Conservation (phyloP, 768 basidiomycete genomes). For the Lactarius vividus region DNA sequence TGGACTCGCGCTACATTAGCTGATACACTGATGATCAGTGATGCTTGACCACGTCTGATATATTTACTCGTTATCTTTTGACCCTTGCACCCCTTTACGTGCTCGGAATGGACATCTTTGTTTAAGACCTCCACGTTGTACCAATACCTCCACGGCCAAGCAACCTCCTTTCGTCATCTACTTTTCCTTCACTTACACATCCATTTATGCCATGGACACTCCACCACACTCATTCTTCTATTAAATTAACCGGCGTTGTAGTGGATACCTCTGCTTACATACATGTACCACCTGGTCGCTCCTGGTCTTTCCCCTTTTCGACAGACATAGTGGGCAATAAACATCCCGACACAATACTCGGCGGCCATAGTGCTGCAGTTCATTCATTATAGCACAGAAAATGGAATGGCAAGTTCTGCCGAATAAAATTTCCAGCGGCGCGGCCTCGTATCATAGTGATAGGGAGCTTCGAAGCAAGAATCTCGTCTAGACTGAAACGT, state of each 20-base stretch:
- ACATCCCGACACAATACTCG: not conserved
- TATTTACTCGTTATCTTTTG: not conserved
- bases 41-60: not conserved
- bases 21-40: not conserved
- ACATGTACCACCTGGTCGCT: not conserved
- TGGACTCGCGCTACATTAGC: not conserved
- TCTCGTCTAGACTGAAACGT: not conserved
- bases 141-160: constrained; percentile 1
- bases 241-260: constrained; percentile 5
- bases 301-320: not conserved
- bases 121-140: constrained; percentile 11
- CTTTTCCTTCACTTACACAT: not conserved
- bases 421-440: not conserved
- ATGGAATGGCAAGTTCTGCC: not conserved
- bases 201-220: not conserved
- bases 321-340: not conserved
- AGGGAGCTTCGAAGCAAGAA: not conserved
- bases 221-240: not conserved
- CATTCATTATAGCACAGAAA: not conserved
- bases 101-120: constrained; percentile 13
- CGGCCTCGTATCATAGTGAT: not conserved
- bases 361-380: not conserved
- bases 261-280: not conserved
- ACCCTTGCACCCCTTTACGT: not conserved
- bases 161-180: not conserved